A percentile compares a stretch with the other conserved stretches of the same genome.
phyloP scores from a whole-genome alignment of 2,329 filamentous ascomycete species.

The Lachnellula willkommii region DNA sequence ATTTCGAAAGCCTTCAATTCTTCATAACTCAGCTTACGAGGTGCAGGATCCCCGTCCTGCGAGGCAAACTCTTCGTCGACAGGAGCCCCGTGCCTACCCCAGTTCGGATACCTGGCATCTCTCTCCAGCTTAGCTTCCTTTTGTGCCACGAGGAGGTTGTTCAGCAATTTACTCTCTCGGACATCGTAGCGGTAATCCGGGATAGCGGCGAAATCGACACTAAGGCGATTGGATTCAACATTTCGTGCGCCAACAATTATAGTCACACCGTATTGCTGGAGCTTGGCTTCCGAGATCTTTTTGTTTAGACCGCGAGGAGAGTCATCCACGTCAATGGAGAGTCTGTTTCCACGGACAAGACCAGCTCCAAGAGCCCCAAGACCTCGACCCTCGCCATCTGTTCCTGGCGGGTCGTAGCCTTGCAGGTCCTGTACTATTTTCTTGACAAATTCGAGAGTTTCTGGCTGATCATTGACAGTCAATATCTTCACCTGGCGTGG shows the following conservation, averaged over 20 bases:
- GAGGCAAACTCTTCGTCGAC: background rate
- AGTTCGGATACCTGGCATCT: background rate
- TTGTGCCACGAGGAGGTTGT: background rate
- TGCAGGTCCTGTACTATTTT: conserved; percentile 11
- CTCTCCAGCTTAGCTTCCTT: background rate
- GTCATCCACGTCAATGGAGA: conserved; percentile 66
- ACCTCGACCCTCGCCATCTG: background rate
- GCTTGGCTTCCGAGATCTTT: conserved; percentile 68
- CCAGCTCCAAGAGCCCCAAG: conserved; percentile 22
- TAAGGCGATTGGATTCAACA: conserved; percentile 52
- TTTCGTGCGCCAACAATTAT: conserved; percentile 67
- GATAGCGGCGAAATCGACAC: conserved; percentile 38
- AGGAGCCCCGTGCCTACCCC: background rate
- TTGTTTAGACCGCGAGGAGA: conserved; percentile 56
- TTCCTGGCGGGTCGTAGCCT: background rate
- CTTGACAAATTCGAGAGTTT: conserved; percentile 26
- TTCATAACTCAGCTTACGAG: background rate
- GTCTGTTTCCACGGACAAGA: conserved; percentile 20
- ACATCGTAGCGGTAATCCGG: conserved; percentile 16
- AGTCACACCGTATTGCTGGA: conserved; percentile 67
- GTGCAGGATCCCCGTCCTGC: background rate
- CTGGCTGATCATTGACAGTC: conserved; percentile 57
- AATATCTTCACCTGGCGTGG: conserved; percentile 72
- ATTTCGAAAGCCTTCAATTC: conserved; percentile 16
- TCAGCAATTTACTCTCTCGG: conserved; percentile 1